These are phyloP conservation scores for Euphrasia arctica DNA, from an alignment of 305 asterid species.

Conservation along the genomic window DNA sequence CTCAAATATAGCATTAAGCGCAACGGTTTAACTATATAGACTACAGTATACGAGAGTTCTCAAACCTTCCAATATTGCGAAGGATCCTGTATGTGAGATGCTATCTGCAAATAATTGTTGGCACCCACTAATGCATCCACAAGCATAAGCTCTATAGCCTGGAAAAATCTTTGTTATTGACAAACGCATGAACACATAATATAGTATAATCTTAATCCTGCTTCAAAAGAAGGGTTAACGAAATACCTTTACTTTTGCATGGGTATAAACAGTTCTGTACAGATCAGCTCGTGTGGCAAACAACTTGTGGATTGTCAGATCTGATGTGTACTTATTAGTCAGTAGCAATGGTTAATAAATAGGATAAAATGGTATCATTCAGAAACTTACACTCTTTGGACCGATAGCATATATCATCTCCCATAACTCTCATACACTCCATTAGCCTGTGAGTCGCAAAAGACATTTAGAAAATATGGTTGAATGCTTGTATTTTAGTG, in stretches of 20 bases:
- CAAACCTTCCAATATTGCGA: conserved; percentile 88
- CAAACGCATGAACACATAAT: background rate
- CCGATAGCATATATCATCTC: conserved; percentile 88
- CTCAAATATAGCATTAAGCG: conserved; percentile 19
- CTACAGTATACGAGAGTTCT: conserved; percentile 20
- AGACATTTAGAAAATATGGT: conserved; percentile 8
- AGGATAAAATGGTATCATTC: conserved; percentile 15
- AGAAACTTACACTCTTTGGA: conserved; percentile 71
- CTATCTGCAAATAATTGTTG: conserved; percentile 56
- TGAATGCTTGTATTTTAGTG: background rate
- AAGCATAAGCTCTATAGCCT: conserved; percentile 93
- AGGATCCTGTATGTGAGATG: conserved; percentile 82
- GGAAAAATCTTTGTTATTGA: conserved; percentile 24
- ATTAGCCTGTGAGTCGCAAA: conserved; percentile 49
- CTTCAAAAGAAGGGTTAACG: conserved; percentile 1
- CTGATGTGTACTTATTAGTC: conserved; percentile 38
- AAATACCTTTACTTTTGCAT: conserved; percentile 90
- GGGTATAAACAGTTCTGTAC: conserved; percentile 80
- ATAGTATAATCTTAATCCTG: conserved; percentile 1
- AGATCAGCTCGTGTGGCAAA: conserved; percentile 92
- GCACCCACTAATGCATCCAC: conserved; percentile 89
- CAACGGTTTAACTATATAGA: conserved; percentile 4
- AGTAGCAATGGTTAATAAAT: conserved; percentile 13
- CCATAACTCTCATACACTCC: conserved; percentile 93
- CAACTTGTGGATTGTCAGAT: conserved; percentile 79